Base-by-base conservation (phyloP, 108 stramenopile genomes). In the Pseudonitzschia multiseries region DNA sequence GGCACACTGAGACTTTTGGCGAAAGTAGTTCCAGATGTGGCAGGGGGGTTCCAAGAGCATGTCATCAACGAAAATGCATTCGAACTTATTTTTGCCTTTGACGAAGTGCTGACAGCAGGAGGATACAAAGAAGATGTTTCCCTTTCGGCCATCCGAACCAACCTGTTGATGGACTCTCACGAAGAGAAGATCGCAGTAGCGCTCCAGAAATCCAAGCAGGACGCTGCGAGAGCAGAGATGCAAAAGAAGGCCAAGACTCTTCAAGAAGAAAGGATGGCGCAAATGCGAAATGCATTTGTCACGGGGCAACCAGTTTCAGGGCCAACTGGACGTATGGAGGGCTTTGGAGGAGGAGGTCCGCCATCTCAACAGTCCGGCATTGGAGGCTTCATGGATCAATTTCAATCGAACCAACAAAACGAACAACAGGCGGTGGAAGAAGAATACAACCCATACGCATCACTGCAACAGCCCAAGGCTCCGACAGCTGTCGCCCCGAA, bases 31-130 rank as follows among this genome's bases (percentile, higher is more conserved):
- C 99, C 98, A 21, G 98, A 99, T 61, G 94, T 98, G 27, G 90
- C 95, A 13, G 96, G 95, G 1, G 95, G 96, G 14, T 53, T 96
- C 17, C 84, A 96, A 56, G 98, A 99, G 81, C 95, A 96, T 41
- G 77, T 84, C 54, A 90, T 99, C 60, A 84, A 82, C 44, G 95
- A 96, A 52, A 79, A 93, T 53, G 93, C 93, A 18, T 99, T 99
- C 79, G 98, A 99, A 70, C 79, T 99, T 41, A 94, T 99, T 80
- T 99, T 99, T 75, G 98, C 99, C 33, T 98, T 99, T 74, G 99
- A 99, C 82, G 99, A 99, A 86, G 99, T 97, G 54, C 83, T 99
- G 40, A 97, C 97, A 21, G 83, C 93, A 13, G 98, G 98, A 50
- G 99, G 99, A 27, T 97, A 98, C 85, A 95, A 94, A 79, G 99